phyloP scores from a whole-genome alignment of 2,329 filamentous ascomycete genomes.

The Colletotrichum sublineola region DNA sequence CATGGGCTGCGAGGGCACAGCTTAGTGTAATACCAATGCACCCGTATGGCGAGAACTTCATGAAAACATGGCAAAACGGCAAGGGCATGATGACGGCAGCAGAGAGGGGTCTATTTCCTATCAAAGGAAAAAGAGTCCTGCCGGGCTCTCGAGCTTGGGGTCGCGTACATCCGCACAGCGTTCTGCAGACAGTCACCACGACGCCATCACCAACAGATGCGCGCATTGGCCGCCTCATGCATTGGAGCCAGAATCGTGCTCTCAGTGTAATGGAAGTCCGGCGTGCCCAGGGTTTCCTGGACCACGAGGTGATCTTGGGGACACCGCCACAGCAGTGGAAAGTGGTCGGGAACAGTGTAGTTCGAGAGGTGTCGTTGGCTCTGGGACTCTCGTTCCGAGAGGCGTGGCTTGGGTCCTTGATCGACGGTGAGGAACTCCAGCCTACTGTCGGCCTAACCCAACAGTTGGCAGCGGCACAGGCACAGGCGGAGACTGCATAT shows the following conservation, averaged over 20 bases:
- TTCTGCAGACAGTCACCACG: conserved; percentile 77
- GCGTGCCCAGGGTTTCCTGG: conserved; percentile 77
- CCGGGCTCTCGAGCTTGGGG: conserved; percentile 60
- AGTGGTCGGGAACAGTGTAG: conserved; percentile 83
- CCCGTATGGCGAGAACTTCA: conserved; percentile 68
- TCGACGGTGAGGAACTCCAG: conserved; percentile 35
- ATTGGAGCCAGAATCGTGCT: conserved; percentile 75
- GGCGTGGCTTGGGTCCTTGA: conserved; percentile 62
- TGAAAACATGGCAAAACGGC: conserved; percentile 58
- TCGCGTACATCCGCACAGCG: conserved; percentile 63
- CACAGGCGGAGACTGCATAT: not conserved
- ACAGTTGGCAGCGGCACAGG: not conserved
- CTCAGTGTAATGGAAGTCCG: conserved; percentile 76
- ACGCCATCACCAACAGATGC: conserved; percentile 63
- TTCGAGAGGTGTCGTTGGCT: conserved; percentile 75
- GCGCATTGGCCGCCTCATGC: conserved; percentile 67
- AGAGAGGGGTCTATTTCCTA: conserved; percentile 58
- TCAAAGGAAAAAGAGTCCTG: conserved; percentile 30
- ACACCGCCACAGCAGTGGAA: conserved; percentile 67
- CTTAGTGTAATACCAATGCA: conserved; percentile 70
- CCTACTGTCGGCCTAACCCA: not conserved
- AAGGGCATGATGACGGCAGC: conserved; percentile 53
- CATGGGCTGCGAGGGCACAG: conserved; percentile 56
- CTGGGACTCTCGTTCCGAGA: conserved; percentile 74
- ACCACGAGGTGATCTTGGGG: conserved; percentile 79